Evolutionary conservation across 768 basidiomycete species (phyloP), one percentile per base, ranked within the genome.

Genomic region (Tulasnella calospora): DNA sequence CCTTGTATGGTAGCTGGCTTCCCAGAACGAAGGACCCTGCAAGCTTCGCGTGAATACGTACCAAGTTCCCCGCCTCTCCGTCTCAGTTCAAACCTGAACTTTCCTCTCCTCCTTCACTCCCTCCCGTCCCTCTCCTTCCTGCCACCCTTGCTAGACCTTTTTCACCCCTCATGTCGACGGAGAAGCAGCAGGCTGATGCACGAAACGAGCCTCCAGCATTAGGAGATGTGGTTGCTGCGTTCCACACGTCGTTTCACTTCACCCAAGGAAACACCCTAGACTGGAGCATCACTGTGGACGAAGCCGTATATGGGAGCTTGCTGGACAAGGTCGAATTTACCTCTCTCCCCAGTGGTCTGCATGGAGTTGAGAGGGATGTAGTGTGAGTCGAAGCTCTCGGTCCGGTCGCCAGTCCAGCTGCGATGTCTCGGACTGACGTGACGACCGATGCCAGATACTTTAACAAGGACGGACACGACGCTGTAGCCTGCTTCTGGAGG

Each of bases 221-320:
- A n/a, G 51, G 51, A 51, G 47, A 78, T 23, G 23, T 78, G 13
- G 93, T 93, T 82, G 92, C 93, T 15, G 91, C 94, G 83, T 94
- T 94, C 80, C 93, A 94, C 84, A 88, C 91, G 23, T 93, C 92
- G 8, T 95, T 95, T 81, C 94, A 95, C 84, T 92, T 92, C 0
- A 95, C 93, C 30, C 88, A 89, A 80, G 94, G 94, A 19, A 94
- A 94, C 83, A 83, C 90, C 19, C 86, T 94, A 19, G 93, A 94
- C 83, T 95, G 94, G 94, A 89, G 87, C 67, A 82, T 92, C 40
- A 93, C 90, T 82, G 89, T 90, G 12, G 89, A 86, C 82, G 88
- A 93, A 46, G 21, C 41, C 36, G 23, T 71, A 17, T 19, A 81
- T 93, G 93, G 91, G 82, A 82, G 93, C 75, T 88, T 87, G 80